Percentiles rank a stretch among this genome's conserved stretches.
These are phyloP conservation scores for Lumnitzera racemosa DNA, from an alignment of 345 rosid genomes.

Conservation along the genomic window DNA sequence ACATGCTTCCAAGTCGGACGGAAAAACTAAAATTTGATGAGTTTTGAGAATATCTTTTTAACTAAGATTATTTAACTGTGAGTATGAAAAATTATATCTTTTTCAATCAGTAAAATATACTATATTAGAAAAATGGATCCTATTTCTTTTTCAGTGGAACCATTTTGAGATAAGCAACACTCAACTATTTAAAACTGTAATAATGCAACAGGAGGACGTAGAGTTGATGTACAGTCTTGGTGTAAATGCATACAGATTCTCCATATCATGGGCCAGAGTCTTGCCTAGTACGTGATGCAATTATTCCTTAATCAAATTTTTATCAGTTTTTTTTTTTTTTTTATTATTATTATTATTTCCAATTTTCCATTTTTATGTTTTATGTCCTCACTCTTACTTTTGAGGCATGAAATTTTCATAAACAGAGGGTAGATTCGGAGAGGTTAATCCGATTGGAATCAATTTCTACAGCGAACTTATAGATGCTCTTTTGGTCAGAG, in stretches of 20 bases:
- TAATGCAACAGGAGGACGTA: slow-evolving; percentile 14
- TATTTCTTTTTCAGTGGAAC: too few species aligned
- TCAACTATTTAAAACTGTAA: background rate
- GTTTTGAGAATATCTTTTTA: background rate
- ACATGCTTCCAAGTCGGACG: too few species aligned
- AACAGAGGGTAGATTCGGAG: slow-evolving; percentile 24
- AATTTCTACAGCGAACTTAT: slow-evolving; percentile 19
- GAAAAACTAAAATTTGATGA: too few species aligned
- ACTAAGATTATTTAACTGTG: background rate
- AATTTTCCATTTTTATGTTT: background rate
- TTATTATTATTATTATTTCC: background rate
- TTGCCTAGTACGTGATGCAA: slow-evolving; percentile 14
- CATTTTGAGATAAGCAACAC: too few species aligned
- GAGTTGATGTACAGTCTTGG: slow-evolving; percentile 16
- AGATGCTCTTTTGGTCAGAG: slow-evolving; percentile 13
- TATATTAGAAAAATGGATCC: too few species aligned
- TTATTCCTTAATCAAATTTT: background rate
- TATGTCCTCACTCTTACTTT: too few species aligned
- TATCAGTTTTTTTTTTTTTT: background rate
- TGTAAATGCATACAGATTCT: slow-evolving; percentile 20
- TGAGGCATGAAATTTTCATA: too few species aligned
- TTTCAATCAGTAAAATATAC: too few species aligned
- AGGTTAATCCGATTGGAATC: slow-evolving; percentile 17
- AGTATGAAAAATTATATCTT: background rate
- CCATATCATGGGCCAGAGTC: slow-evolving; percentile 24